A percentile compares a stretch with the other conserved stretches of the same genome.
phyloP scores from a whole-genome alignment of 495 filamentous ascomycete genomes.

The Darksidea phi region DNA sequence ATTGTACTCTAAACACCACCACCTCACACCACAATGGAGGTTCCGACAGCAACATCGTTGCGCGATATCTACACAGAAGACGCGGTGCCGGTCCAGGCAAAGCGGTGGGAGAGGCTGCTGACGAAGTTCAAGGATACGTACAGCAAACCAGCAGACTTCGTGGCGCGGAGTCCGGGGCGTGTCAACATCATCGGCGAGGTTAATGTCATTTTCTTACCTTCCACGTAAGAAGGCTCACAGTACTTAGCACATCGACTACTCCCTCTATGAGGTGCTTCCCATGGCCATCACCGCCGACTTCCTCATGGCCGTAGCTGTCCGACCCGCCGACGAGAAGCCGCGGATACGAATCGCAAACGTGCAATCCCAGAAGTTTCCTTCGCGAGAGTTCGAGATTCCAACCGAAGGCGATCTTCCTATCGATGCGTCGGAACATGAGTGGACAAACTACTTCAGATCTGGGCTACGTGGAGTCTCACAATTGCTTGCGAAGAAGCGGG shows the following conservation, averaged over 20 bases:
- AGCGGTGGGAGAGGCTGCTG: slow-evolving; percentile 71
- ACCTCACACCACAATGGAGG: slow-evolving; percentile 33
- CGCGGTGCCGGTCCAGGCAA: slow-evolving; percentile 54
- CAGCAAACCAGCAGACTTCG: slow-evolving; percentile 69
- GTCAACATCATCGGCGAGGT: slow-evolving; percentile 98
- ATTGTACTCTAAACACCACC: background rate
- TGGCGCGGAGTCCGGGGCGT: slow-evolving; percentile 85
- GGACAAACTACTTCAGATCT: slow-evolving; percentile 98
- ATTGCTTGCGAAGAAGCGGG: slow-evolving; percentile 67
- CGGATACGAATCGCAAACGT: slow-evolving; percentile 75
- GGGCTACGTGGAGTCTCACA: slow-evolving; percentile 79
- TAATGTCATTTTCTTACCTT: slow-evolving; percentile 21
- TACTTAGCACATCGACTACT: slow-evolving; percentile 86
- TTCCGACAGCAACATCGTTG: slow-evolving; percentile 54
- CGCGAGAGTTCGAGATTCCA: slow-evolving; percentile 72
- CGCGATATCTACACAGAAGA: slow-evolving; percentile 68
- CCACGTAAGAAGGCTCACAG: slow-evolving; percentile 5
- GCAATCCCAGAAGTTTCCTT: slow-evolving; percentile 69
- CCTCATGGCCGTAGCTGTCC: slow-evolving; percentile 76
- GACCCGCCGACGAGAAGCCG: slow-evolving; percentile 47
- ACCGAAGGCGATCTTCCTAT: slow-evolving; percentile 44
- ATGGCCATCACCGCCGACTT: slow-evolving; percentile 92
- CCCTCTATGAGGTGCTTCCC: slow-evolving; percentile 89
- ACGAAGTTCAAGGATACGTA: slow-evolving; percentile 71
- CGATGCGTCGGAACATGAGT: slow-evolving; percentile 60